Evolutionary conservation across 768 basidiomycete genomes (phyloP), one percentile per base, ranked within the genome.

Genomic region (Clavaria fumosa): DNA sequence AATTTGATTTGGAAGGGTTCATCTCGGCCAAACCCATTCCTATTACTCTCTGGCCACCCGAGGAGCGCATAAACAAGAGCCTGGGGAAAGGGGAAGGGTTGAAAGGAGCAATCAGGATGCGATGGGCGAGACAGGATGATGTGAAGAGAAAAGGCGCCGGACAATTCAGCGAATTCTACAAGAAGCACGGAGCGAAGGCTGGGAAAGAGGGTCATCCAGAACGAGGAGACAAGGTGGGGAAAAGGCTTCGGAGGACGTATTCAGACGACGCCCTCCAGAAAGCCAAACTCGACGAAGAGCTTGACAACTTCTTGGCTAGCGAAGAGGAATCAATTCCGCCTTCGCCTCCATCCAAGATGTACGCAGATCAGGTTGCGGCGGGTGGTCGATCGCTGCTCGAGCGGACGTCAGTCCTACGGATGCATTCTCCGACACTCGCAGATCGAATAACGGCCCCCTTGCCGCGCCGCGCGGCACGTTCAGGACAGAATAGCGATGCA

Each of bases 141-240:
- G 67, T 84, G 31, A 89, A 89, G 63, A 72, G 79, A 60, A 70
- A 65, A 35, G 81, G 79, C 2, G 80, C 85, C 3, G 72, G 68
- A 51, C 62, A 60, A 39, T 67, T 78, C 44, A 86, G 83, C 50
- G 59, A 78, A 46, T 89, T 86, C 46, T 89, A 89, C 56, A 73
- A 56, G 54, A 78, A 72, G 49, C 78, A 86, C 41, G 85, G 83
- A 12, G 49, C 48, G 38, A 51, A 52, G 21, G 76, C 77, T 3
- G 82, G 81, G 39, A 83, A 75, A 50, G 72, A 75, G 40, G 47
- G 56, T 4, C 63, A 64, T 36, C 50, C 58, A 18, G 62, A 49
- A 26, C 43, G 46, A 15, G 50, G 47, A 19, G 47, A 45, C 20
- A 39, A 34, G 23, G 44, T 40, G 27, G 55, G 23, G n/a, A 35